Percentiles rank a stretch among this genome's conserved stretches.
Evolutionary conservation across 2,329 filamentous ascomycete species (phyloP).

Genomic region (Fusarium musae): DNA sequence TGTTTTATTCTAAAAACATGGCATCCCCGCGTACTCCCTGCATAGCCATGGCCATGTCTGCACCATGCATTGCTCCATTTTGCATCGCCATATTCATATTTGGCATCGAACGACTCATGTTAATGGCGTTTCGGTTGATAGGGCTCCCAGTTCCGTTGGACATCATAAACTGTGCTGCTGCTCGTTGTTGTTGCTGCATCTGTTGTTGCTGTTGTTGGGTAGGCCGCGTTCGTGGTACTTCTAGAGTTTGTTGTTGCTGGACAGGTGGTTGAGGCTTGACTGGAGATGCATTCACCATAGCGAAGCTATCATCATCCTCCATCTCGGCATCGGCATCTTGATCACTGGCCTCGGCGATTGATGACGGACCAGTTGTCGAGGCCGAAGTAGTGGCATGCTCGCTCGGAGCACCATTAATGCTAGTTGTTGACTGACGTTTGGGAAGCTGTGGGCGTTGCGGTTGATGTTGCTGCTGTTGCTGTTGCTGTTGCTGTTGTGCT

Average conservation of each 20-base stretch:
- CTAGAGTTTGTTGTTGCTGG: conserved; percentile 55
- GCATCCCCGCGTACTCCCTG: conserved; percentile 59
- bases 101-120: conserved; percentile 58
- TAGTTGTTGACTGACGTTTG: conserved; percentile 50
- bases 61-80: conserved; percentile 52
- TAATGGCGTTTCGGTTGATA: conserved; percentile 51
- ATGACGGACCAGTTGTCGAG: conserved; percentile 52
- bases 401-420: conserved; percentile 49
- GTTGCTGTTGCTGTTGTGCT: conserved; percentile 26
- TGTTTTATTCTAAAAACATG: conserved; percentile 63
- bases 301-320: conserved; percentile 68
- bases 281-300: conserved; percentile 59
- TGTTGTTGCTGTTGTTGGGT: conserved; percentile 40
- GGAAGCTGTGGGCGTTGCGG: conserved; percentile 33
- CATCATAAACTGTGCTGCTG: conserved; percentile 53
- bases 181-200: conserved; percentile 44
- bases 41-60: conserved; percentile 59
- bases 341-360: conserved; percentile 60
- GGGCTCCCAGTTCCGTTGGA: conserved; percentile 53
- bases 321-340: conserved; percentile 61
- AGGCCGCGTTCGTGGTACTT: conserved; percentile 55
- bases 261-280: conserved; percentile 52
- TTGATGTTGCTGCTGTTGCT: neutral
- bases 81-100: conserved; percentile 58
- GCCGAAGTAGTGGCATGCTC: conserved; percentile 49